Conservation (phyloP, 225 moss, liverwort and hornwort species). For the Sphagnum contortum region DNA sequence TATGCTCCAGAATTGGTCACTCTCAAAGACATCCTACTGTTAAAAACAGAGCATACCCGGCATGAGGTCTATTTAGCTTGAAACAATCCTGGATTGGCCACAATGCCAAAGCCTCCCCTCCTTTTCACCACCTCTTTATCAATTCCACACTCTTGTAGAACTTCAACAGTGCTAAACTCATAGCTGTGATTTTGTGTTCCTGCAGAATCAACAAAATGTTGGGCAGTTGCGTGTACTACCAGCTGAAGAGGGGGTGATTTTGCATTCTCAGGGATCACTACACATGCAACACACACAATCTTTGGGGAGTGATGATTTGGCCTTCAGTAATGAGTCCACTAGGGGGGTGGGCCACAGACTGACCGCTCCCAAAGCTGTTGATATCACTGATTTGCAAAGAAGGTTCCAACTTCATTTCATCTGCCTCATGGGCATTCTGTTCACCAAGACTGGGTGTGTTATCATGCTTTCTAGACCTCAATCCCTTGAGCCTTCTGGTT, state of each 20-base stretch:
- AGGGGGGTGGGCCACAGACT: slow-evolving; percentile 6
- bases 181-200: too few relatives aligned
- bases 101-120: too few relatives aligned
- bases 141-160: too few relatives aligned
- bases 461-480: slow-evolving; percentile 1
- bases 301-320: slow-evolving; percentile 33
- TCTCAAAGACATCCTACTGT: too few relatives aligned
- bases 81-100: too few relatives aligned
- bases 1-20: too few relatives aligned
- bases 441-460: slow-evolving; percentile 35
- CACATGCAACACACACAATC: slow-evolving; percentile 48
- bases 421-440: slow-evolving; percentile 23
- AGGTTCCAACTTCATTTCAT: slow-evolving; percentile 54
- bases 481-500: too few relatives aligned
- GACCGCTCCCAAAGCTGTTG: slow-evolving; percentile 2
- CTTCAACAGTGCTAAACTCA: too few relatives aligned
- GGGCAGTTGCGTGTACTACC: slow-evolving; percentile 40
- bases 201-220: slow-evolving; percentile 31
- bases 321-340: slow-evolving; percentile 33
- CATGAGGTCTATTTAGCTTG: too few relatives aligned
- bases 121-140: too few relatives aligned
- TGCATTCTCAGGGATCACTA: slow-evolving; percentile 1
- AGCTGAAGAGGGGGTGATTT: slow-evolving; percentile 25
- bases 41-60: too few relatives aligned
- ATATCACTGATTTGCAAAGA: slow-evolving; percentile 33